phyloP scores from a whole-genome alignment of 2,329 filamentous ascomycete genomes.

The Clonostachys byssicola region DNA sequence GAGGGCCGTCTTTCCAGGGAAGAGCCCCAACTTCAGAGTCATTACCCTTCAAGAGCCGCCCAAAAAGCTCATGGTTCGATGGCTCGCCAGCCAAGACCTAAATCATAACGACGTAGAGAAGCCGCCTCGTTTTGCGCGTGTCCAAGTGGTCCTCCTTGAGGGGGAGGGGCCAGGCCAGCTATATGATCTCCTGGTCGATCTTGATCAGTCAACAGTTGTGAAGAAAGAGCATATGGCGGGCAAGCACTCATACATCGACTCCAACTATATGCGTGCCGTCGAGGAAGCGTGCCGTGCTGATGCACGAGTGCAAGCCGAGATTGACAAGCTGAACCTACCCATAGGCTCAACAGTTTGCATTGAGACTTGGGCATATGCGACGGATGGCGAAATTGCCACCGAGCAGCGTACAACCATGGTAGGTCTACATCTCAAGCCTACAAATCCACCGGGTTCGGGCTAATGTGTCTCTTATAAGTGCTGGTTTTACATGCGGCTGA shows the following conservation, averaged over 20 bases:
- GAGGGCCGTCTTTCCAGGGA: conserved; percentile 9
- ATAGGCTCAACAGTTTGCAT: conserved; percentile 35
- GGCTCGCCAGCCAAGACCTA: conserved; percentile 33
- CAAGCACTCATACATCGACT: conserved; percentile 41
- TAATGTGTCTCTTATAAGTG: conserved; percentile 7
- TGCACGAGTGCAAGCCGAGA: conserved; percentile 32
- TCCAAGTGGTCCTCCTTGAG: conserved; percentile 24
- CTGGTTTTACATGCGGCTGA: conserved; percentile 18
- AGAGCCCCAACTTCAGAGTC: conserved; percentile 36
- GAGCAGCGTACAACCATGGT: conserved; percentile 42
- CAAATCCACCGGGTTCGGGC: too few relatives aligned
- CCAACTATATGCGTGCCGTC: conserved; percentile 39
- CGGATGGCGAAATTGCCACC: conserved; percentile 49
- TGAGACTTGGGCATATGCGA: conserved; percentile 52
- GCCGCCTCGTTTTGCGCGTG: conserved; percentile 19
- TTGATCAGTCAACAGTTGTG: conserved; percentile 10
- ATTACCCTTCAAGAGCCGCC: conserved; percentile 44
- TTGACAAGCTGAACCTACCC: conserved; percentile 36
- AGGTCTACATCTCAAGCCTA: neutral
- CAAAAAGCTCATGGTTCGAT: conserved; percentile 40
- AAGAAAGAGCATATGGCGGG: conserved; percentile 25
- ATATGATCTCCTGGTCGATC: conserved; percentile 21
- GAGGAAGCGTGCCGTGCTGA: conserved; percentile 42
- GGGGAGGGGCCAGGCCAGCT: conserved; percentile 8
- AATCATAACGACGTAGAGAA: conserved; percentile 15